Conservation (phyloP, 108 stramenopile genomes). For the Chaetoceros muelleri region DNA sequence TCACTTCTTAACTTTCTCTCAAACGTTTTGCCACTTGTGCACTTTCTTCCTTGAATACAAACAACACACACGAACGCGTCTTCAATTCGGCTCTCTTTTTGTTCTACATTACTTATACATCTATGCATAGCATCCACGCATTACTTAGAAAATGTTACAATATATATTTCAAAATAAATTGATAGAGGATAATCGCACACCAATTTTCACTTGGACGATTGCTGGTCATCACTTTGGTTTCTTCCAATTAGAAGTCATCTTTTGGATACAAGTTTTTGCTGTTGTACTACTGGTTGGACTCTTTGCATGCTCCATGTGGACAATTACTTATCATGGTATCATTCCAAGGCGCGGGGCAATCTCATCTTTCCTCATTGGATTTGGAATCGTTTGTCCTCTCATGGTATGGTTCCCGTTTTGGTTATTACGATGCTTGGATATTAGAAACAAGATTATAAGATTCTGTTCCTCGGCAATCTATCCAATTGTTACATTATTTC, state of each 20-base stretch:
- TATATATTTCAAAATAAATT: too few relatives aligned
- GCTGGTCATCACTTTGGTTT: background rate
- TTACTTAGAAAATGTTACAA: too few relatives aligned
- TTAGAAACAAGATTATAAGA: conserved; percentile 18
- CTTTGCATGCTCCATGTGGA: background rate
- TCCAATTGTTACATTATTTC: conserved; percentile 26
- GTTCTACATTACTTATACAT: too few relatives aligned
- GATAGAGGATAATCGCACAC: background rate
- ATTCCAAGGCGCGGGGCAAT: background rate
- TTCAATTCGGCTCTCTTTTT: too few relatives aligned
- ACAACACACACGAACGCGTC: too few relatives aligned
- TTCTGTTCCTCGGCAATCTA: conserved; percentile 20
- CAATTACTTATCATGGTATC: background rate
- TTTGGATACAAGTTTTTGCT: background rate
- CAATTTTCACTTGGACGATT: background rate
- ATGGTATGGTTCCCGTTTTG: conserved; percentile 6
- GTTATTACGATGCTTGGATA: conserved; percentile 3
- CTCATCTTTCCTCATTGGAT: conserved; percentile 3
- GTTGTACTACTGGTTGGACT: background rate
- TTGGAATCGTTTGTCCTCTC: conserved; percentile 12
- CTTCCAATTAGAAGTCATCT: background rate
- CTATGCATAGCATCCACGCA: too few relatives aligned
- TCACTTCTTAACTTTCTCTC: too few relatives aligned
- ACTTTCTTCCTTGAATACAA: too few relatives aligned
- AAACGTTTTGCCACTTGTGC: too few relatives aligned